These are phyloP conservation scores for Phanerodontia chrysosporium DNA, from an alignment of 768 basidiomycete species.

Conservation along the genomic window DNA sequence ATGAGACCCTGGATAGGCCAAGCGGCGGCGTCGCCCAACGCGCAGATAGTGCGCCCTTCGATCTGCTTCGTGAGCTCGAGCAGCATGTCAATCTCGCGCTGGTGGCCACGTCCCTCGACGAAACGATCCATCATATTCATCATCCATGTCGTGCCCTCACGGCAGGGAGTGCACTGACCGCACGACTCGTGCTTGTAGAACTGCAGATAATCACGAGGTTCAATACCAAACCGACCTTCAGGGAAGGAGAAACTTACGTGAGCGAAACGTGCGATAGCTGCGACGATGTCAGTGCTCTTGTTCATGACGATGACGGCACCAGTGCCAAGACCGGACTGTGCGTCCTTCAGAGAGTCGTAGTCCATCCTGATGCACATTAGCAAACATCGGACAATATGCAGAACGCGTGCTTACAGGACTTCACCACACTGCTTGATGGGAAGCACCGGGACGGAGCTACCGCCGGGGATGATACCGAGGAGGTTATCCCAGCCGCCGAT, in stretches of 20 bases:
- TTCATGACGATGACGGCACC: constrained; percentile 99
- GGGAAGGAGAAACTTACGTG: no score
- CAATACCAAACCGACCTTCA: no score
- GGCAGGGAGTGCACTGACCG: constrained; percentile 93
- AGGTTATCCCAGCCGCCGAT: constrained; percentile 95
- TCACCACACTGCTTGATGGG: constrained; percentile 79
- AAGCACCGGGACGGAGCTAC: constrained; percentile 89
- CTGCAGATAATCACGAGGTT: constrained; percentile 30
- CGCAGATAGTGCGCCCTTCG: constrained; percentile 95
- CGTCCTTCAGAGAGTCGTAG: constrained; percentile 95
- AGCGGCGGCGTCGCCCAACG: constrained; percentile 93
- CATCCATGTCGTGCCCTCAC: constrained; percentile 98
- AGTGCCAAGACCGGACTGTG: constrained; percentile 93
- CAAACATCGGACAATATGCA: not conserved
- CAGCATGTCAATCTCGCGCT: constrained; percentile 97
- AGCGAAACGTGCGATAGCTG: constrained; percentile 91
- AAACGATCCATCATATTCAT: constrained; percentile 99
- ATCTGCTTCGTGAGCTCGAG: constrained; percentile 98
- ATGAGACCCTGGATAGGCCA: constrained; percentile 99
- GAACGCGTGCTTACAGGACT: constrained; percentile 66
- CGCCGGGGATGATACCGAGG: constrained; percentile 94
- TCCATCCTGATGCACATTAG: constrained; percentile 67
- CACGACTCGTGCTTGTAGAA: constrained; percentile 99
- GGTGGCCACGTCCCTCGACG: constrained; percentile 86
- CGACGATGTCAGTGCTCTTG: constrained; percentile 92